Evolutionary conservation across 768 basidiomycete species (phyloP).

Genomic region (Trametes coccinea): DNA sequence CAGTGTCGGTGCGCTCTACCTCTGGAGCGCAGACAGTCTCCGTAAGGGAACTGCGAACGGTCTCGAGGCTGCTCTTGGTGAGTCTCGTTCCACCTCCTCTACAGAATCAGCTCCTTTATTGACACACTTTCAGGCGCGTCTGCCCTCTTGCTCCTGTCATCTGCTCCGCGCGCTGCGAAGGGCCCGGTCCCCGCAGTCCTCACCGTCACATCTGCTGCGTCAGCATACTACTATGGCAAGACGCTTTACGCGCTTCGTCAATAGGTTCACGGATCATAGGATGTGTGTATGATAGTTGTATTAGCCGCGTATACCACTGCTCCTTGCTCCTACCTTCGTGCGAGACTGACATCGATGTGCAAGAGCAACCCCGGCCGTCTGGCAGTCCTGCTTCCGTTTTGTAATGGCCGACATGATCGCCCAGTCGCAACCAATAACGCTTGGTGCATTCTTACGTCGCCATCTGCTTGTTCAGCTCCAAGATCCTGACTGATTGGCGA

Average conservation of each 20-base stretch:
- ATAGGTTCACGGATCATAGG: background rate
- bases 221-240: slow-evolving; percentile 70
- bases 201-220: slow-evolving; percentile 57
- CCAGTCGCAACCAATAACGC: no score
- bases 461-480: no score
- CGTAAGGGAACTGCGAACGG: slow-evolving; percentile 72
- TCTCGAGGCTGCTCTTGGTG: slow-evolving; percentile 76
- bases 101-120: background rate
- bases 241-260: slow-evolving; percentile 41
- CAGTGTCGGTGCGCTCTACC: slow-evolving; percentile 77
- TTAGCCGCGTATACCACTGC: slow-evolving; percentile 1
- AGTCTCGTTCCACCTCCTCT: slow-evolving; percentile 19
- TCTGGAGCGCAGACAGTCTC: slow-evolving; percentile 78
- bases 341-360: no score
- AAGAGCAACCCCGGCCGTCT: no score
- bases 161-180: slow-evolving; percentile 68
- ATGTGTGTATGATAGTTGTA: slow-evolving; percentile 16
- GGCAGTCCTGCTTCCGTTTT: no score
- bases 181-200: slow-evolving; percentile 72
- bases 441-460: no score
- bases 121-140: slow-evolving; percentile 58
- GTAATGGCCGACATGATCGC: no score
- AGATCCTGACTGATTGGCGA: no score
- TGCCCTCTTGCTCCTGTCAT: slow-evolving; percentile 65
- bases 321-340: background rate